Evolutionary conservation across 2,329 filamentous ascomycete genomes (phyloP).

Genomic region (Pyricularia grisea): DNA sequence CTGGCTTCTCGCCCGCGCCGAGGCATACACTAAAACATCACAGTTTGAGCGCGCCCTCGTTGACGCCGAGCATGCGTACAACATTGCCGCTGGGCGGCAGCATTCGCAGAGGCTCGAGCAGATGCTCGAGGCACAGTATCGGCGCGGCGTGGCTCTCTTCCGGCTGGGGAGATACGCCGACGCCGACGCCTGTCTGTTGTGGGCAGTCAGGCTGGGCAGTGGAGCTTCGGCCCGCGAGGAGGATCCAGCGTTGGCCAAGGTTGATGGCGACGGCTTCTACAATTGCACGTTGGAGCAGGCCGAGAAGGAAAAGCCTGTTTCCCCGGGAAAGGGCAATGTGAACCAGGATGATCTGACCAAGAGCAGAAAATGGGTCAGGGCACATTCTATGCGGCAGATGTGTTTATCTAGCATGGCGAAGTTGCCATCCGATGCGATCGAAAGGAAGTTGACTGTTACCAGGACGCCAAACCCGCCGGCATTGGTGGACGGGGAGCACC

Average conservation of each 20-base stretch:
- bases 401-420: slow-evolving; percentile 31
- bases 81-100: slow-evolving; percentile 54
- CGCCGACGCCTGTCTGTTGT: slow-evolving; percentile 60
- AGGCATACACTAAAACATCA: slow-evolving; percentile 59
- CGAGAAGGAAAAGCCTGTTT: slow-evolving; percentile 10
- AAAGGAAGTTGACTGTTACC: slow-evolving; percentile 32
- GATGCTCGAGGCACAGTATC: slow-evolving; percentile 73
- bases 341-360: slow-evolving; percentile 1
- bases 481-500: slow-evolving; percentile 7
- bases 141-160: slow-evolving; percentile 66
- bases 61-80: slow-evolving; percentile 60
- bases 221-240: slow-evolving; percentile 25
- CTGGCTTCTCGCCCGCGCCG: slow-evolving; percentile 77
- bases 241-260: slow-evolving; percentile 25
- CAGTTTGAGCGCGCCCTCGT: slow-evolving; percentile 54
- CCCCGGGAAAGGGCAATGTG: slow-evolving; percentile 5
- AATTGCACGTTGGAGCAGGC: slow-evolving; percentile 25
- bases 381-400: slow-evolving; percentile 1
- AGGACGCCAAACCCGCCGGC: slow-evolving; percentile 21
- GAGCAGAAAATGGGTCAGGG: slow-evolving; percentile 12
- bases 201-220: slow-evolving; percentile 33
- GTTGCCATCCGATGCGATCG: slow-evolving; percentile 32
- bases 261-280: slow-evolving; percentile 39
- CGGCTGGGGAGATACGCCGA: slow-evolving; percentile 64
- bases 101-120: slow-evolving; percentile 50